phyloP scores from a whole-genome alignment of 2,329 filamentous ascomycete species.

The Claviceps africana region DNA sequence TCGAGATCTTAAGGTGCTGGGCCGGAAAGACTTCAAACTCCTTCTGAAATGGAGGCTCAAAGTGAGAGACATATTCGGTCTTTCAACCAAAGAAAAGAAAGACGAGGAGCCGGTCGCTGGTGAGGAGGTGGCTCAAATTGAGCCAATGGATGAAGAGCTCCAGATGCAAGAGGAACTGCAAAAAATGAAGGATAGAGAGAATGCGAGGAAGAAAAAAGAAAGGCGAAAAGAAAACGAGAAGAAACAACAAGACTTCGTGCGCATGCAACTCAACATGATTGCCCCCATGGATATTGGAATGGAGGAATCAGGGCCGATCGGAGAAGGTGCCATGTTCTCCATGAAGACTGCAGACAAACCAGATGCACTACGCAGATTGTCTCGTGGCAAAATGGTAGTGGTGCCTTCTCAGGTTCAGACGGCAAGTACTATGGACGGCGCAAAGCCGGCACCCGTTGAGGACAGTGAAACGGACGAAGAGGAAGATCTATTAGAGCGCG shows the following conservation, averaged over 20 bases:
- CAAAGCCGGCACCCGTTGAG: constrained; percentile 37
- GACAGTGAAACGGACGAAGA: constrained; percentile 61
- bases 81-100: constrained; percentile 56
- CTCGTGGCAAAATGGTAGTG: constrained; percentile 64
- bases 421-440: constrained; percentile 42
- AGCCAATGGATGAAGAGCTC: constrained; percentile 88
- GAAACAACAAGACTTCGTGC: constrained; percentile 87
- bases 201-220: constrained; percentile 65
- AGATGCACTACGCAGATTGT: constrained; percentile 45
- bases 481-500: constrained; percentile 65
- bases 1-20: constrained; percentile 74
- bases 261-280: constrained; percentile 95
- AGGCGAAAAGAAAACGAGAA: constrained; percentile 79
- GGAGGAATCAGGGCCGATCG: constrained; percentile 67
- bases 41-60: constrained; percentile 80
- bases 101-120: constrained; percentile 27
- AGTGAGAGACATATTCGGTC: constrained; percentile 80
- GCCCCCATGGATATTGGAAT: constrained; percentile 91
- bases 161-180: constrained; percentile 80
- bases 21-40: constrained; percentile 85
- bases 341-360: constrained; percentile 71
- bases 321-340: constrained; percentile 73
- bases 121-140: constrained; percentile 59
- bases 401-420: constrained; percentile 42
- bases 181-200: constrained; percentile 65